phyloP scores from a whole-genome alignment of 768 basidiomycete genomes.

The Boletus reticulatus region DNA sequence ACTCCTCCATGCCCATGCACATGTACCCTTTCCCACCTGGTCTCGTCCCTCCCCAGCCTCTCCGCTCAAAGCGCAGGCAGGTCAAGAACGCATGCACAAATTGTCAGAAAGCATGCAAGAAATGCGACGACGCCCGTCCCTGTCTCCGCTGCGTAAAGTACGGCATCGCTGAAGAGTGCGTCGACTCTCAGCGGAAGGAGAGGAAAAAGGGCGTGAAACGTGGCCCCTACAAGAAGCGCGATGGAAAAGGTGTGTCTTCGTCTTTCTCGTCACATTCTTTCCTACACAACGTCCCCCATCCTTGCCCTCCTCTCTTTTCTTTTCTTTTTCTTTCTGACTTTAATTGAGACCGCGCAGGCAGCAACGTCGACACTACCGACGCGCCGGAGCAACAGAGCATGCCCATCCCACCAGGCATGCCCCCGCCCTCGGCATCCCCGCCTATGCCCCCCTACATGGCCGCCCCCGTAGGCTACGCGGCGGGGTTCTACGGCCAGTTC shows the following conservation, averaged over 20 bases:
- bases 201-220: slow-evolving; percentile 85
- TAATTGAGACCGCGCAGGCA: slow-evolving; percentile 58
- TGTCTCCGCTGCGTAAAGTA: slow-evolving; percentile 94
- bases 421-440: slow-evolving; percentile 44
- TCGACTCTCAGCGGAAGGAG: slow-evolving; percentile 91
- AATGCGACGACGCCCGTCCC: slow-evolving; percentile 88
- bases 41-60: slow-evolving; percentile 43
- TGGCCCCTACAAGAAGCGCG: slow-evolving; percentile 94
- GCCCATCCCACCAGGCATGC: slow-evolving; percentile 41
- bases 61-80: slow-evolving; percentile 77
- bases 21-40: slow-evolving; percentile 67
- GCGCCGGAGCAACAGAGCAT: slow-evolving; percentile 42
- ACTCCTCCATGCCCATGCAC: slow-evolving; percentile 58
- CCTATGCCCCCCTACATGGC: slow-evolving; percentile 51
- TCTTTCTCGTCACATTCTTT: slow-evolving; percentile 27
- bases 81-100: slow-evolving; percentile 92
- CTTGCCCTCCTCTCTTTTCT: neutral
- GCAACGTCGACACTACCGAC: slow-evolving; percentile 46
- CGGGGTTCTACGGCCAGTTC: slow-evolving; percentile 57
- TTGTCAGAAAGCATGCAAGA: slow-evolving; percentile 90
- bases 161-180: slow-evolving; percentile 80
- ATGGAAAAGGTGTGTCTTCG: slow-evolving; percentile 72
- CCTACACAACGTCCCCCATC: slow-evolving; percentile 12
- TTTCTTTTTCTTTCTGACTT: slow-evolving; percentile 39
- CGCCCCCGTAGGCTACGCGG: slow-evolving; percentile 48